Evolutionary conservation across 2,329 filamentous ascomycete species (phyloP).

Genomic region (Colletotrichum neosansevieriae): DNA sequence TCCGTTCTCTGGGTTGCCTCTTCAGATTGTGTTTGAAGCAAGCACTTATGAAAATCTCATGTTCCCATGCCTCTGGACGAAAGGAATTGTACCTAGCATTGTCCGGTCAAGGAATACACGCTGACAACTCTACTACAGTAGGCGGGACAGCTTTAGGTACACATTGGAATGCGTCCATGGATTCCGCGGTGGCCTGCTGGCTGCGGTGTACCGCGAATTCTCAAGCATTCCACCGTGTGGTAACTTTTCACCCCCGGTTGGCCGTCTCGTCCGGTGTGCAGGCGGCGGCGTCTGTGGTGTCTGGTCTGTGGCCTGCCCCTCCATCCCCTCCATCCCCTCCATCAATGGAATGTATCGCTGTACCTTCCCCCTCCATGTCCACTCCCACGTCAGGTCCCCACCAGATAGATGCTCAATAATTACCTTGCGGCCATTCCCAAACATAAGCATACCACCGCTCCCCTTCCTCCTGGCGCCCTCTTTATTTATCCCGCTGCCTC

Average conservation of each 20-base stretch:
- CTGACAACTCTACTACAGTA: too few relatives aligned
- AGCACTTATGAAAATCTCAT: not conserved
- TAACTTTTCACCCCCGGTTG: conserved; percentile 9
- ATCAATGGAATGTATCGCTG: too few relatives aligned
- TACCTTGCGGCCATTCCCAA: conserved; percentile 26
- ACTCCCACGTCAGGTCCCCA: conserved; percentile 40
- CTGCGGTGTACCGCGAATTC: not conserved
- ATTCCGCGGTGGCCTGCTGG: not conserved
- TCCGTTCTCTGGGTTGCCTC: too few relatives aligned
- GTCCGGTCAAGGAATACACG: not conserved
- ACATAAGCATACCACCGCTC: conserved; percentile 40
- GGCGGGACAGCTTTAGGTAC: not conserved
- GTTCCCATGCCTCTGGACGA: not conserved
- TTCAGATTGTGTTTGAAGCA: not conserved
- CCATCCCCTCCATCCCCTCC: conserved; percentile 11
- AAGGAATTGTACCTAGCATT: too few relatives aligned
- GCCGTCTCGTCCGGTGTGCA: conserved; percentile 13
- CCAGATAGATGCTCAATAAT: conserved; percentile 40
- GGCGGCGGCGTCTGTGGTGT: conserved; percentile 20
- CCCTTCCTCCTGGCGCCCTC: conserved; percentile 14
- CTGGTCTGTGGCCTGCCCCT: conserved; percentile 9
- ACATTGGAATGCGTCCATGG: not conserved
- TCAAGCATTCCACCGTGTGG: conserved; percentile 20
- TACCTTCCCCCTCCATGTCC: conserved; percentile 34
- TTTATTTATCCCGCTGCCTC: conserved; percentile 28